phyloP scores from a whole-genome alignment of 108 stramenopile species.

The Fistulifera pelliculosa region DNA sequence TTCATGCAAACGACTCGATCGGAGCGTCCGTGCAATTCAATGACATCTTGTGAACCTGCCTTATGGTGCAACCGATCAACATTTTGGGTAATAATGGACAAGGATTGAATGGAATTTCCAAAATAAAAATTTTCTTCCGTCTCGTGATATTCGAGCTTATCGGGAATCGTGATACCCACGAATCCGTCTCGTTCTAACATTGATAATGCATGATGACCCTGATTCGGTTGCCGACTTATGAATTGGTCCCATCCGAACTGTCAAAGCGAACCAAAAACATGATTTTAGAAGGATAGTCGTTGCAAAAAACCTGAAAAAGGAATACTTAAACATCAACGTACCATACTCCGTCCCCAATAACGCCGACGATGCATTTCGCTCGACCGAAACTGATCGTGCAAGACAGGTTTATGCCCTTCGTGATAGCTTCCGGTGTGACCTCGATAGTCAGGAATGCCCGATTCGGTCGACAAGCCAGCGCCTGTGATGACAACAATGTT shows the following conservation, averaged over 20 bases:
- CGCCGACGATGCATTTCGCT: slow-evolving; percentile 53
- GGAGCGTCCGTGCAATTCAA: slow-evolving; percentile 88
- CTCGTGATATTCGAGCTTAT: not conserved
- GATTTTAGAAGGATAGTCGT: not conserved
- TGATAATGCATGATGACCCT: slow-evolving; percentile 81
- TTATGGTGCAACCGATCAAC: slow-evolving; percentile 90
- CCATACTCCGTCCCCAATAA: slow-evolving; percentile 93
- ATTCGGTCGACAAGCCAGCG: slow-evolving; percentile 92
- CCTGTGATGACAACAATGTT: slow-evolving; percentile 78
- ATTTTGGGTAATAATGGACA: slow-evolving; percentile 90
- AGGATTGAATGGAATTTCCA: slow-evolving; percentile 8
- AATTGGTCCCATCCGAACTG: slow-evolving; percentile 8
- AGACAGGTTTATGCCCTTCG: slow-evolving; percentile 91
- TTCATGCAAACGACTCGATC: slow-evolving; percentile 76
- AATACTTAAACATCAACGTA: slow-evolving; percentile 35
- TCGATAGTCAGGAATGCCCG: slow-evolving; percentile 97
- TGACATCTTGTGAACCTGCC: slow-evolving; percentile 72
- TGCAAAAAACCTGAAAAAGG: slow-evolving; percentile 48
- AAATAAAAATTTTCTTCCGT: not conserved
- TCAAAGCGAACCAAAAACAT: too few relatives aligned
- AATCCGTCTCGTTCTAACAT: slow-evolving; percentile 58
- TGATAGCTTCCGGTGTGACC: slow-evolving; percentile 91
- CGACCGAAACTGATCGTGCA: slow-evolving; percentile 89
- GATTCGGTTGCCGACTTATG: slow-evolving; percentile 13
- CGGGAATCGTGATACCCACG: slow-evolving; percentile 33